phyloP scores from a whole-genome alignment of 148 eudicot species.

The Rhododendron molle region DNA sequence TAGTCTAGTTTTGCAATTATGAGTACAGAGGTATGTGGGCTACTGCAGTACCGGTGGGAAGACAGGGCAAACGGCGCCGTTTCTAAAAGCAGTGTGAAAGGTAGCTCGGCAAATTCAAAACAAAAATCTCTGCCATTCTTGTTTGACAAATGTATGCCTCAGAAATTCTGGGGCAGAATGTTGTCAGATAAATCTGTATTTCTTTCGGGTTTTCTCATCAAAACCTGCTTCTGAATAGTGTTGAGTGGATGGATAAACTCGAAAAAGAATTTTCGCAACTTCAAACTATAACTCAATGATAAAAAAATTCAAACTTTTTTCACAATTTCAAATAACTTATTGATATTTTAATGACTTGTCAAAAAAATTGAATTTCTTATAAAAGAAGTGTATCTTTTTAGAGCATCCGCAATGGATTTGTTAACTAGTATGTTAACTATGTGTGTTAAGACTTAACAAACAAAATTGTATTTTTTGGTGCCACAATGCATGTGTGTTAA shows the following conservation, averaged over 20 bases:
- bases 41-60: background rate
- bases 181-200: background rate
- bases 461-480: too few species aligned
- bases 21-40: constrained; percentile 1
- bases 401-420: too few species aligned
- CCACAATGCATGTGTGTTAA: too few species aligned
- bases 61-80: constrained; percentile 21
- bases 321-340: too few species aligned
- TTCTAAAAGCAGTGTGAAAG: background rate
- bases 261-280: too few species aligned
- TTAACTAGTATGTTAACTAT: too few species aligned
- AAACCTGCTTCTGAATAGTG: background rate
- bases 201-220: background rate
- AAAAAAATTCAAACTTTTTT: too few species aligned
- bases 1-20: background rate
- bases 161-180: background rate
- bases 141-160: background rate
- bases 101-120: background rate
- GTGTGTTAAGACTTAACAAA: too few species aligned
- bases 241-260: background rate
- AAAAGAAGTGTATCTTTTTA: too few species aligned
- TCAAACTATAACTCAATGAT: too few species aligned
- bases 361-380: too few species aligned
- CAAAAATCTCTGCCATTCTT: background rate
- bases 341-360: too few species aligned